These are phyloP conservation scores for Tuber borchii DNA, from an alignment of 495 filamentous ascomycete species.

Conservation along the genomic window DNA sequence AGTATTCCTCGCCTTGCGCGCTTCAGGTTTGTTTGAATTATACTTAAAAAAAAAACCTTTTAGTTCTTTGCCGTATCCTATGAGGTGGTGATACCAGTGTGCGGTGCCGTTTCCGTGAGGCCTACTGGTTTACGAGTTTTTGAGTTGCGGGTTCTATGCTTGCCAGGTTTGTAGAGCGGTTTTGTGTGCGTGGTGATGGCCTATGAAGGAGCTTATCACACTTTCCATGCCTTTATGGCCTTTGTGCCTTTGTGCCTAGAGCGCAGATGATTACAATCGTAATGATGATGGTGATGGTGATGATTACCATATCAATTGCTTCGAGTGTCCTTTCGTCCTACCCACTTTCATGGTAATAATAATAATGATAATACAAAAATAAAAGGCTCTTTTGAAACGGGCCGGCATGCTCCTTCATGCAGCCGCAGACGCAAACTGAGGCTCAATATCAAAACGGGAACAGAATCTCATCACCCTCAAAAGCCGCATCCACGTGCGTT, in stretches of 20 bases:
- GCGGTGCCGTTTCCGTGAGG: not conserved
- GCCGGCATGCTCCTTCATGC: not conserved
- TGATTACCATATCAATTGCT: not conserved
- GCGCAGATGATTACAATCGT: not conserved
- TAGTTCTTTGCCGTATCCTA: not conserved
- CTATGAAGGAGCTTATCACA: not conserved
- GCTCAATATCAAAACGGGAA: not conserved
- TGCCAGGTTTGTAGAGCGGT: not conserved
- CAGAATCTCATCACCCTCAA: not conserved
- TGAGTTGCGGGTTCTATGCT: not conserved
- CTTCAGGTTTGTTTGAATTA: not conserved
- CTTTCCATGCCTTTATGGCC: not conserved
- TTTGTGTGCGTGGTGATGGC: not conserved
- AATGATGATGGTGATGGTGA: not conserved
- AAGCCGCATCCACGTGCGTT: slow-evolving; percentile 2
- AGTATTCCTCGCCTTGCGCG: not conserved
- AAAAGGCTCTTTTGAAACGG: not conserved
- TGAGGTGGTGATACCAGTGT: not conserved
- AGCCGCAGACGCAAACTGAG: not conserved
- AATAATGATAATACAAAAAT: not conserved
- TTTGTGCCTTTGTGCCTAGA: not conserved
- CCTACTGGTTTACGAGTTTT: not conserved
- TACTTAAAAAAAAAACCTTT: not conserved
- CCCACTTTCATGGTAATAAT: not conserved
- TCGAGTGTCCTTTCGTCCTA: not conserved